These are phyloP conservation scores for Lippia alba DNA, from an alignment of 305 asterid genomes.

Conservation along the genomic window DNA sequence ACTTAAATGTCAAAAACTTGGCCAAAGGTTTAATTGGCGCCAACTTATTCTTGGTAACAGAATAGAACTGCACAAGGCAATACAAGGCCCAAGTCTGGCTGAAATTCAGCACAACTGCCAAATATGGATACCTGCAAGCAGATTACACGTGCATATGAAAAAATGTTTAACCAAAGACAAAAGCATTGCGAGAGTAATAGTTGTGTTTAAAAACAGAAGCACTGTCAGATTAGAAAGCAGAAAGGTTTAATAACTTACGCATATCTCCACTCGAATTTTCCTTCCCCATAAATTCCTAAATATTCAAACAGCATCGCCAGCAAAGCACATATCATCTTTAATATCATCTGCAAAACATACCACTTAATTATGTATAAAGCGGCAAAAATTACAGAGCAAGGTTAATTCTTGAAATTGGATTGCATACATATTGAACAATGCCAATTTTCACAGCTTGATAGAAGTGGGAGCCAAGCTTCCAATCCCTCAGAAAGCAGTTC, in stretches of 20 bases:
- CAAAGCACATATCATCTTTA: constrained; percentile 90
- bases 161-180: constrained; percentile 3
- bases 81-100: constrained; percentile 97
- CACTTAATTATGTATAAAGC: constrained; percentile 13
- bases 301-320: constrained; percentile 77
- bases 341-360: constrained; percentile 72
- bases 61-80: constrained; percentile 94
- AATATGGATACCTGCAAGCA: constrained; percentile 89
- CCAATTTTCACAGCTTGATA: constrained; percentile 96
- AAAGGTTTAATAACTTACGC: constrained; percentile 63
- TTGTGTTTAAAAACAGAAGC: not conserved
- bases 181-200: not conserved
- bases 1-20: constrained; percentile 92
- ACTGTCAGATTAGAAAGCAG: constrained; percentile 14
- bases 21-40: constrained; percentile 95
- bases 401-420: constrained; percentile 24
- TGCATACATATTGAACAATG: constrained; percentile 91
- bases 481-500: constrained; percentile 67
- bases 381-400: constrained; percentile 18
- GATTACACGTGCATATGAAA: constrained; percentile 32
- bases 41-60: constrained; percentile 85
- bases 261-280: constrained; percentile 90
- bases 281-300: constrained; percentile 90
- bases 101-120: constrained; percentile 88
- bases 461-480: constrained; percentile 91